phyloP scores from a whole-genome alignment of 768 basidiomycete species.

The Suillus clintonianus region DNA sequence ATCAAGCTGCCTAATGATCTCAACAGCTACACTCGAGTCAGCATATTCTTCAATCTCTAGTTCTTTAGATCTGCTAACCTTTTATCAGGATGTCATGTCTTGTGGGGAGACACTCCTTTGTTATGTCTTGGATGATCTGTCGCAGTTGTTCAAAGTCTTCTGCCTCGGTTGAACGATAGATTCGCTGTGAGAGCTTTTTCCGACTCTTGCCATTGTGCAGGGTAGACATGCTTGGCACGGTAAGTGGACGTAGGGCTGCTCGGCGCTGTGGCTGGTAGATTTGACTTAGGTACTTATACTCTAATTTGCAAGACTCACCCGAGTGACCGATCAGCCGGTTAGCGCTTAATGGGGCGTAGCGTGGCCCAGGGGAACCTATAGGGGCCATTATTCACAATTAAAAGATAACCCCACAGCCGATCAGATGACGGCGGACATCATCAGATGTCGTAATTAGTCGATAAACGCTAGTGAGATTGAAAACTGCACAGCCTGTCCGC shows the following conservation, averaged over 20 bases:
- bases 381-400: no score
- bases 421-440: neutral
- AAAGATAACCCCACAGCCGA: neutral
- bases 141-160: slow-evolving; percentile 1
- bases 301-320: neutral
- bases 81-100: neutral
- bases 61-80: neutral
- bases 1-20: neutral
- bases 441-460: neutral
- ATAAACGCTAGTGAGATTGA: neutral
- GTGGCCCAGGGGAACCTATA: neutral
- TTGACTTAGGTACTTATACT: neutral
- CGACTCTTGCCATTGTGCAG: neutral
- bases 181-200: neutral
- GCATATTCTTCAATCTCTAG: neutral
- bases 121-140: neutral
- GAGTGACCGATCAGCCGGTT: neutral
- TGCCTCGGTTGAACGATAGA: slow-evolving; percentile 1
- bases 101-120: neutral
- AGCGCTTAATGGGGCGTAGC: neutral
- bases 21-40: neutral
- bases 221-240: neutral
- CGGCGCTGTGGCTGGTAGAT: neutral
- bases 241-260: neutral
- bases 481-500: neutral